These are phyloP conservation scores for Cladobotryum protrusum DNA, from an alignment of 2,329 filamentous ascomycete genomes.

Conservation along the genomic window DNA sequence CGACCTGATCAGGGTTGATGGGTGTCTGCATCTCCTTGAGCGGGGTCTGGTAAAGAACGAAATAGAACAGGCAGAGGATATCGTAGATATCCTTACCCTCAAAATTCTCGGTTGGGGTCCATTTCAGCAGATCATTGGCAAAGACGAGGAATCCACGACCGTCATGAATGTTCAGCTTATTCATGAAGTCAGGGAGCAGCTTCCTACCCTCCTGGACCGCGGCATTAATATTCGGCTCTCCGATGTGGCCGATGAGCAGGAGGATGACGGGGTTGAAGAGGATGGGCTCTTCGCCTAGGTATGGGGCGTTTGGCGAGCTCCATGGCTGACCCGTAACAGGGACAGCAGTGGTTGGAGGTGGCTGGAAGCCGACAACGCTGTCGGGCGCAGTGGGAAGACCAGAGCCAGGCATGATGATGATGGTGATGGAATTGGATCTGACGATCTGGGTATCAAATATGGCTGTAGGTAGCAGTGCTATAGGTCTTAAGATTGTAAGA, in stretches of 20 bases:
- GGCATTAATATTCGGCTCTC: slow-evolving; percentile 8
- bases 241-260: slow-evolving; percentile 16
- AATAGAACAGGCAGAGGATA: slow-evolving; percentile 34
- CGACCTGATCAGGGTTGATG: slow-evolving; percentile 24
- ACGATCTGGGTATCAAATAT: too few species aligned
- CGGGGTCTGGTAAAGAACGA: slow-evolving; percentile 29
- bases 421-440: too few species aligned
- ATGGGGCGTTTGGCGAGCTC: slow-evolving; percentile 1
- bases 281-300: slow-evolving; percentile 6
- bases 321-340: background rate
- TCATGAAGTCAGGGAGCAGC: slow-evolving; percentile 18
- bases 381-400: slow-evolving; percentile 20
- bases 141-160: slow-evolving; percentile 18
- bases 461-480: too few species aligned
- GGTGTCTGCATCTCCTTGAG: slow-evolving; percentile 15
- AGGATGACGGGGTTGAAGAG: slow-evolving; percentile 19
- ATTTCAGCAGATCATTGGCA: slow-evolving; percentile 27
- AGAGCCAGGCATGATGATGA: slow-evolving; percentile 1
- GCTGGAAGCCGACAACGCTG: slow-evolving; percentile 17
- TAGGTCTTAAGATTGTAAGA: too few species aligned
- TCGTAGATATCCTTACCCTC: slow-evolving; percentile 30
- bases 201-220: slow-evolving; percentile 13
- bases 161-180: slow-evolving; percentile 17
- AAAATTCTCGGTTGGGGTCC: slow-evolving; percentile 30
- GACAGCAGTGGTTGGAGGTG: slow-evolving; percentile 8